Evolutionary conservation across 805 yeast species (phyloP), one percentile per base, ranked within the genome.

Genomic region (Lachancea kluyveri): DNA sequence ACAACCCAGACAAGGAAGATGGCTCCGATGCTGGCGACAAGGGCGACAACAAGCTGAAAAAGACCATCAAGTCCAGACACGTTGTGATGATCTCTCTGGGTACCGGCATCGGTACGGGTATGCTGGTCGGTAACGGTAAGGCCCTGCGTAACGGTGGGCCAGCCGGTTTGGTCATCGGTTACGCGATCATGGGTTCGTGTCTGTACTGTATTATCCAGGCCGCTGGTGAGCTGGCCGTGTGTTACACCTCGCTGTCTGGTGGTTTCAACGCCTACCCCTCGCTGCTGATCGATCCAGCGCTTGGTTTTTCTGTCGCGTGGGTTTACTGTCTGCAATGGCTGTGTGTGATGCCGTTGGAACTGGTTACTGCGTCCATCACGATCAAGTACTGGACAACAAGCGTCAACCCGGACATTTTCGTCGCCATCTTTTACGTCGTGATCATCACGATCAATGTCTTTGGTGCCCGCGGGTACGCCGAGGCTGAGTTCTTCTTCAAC

Each of bases 31-130:
- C n/a, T n/a, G n/a, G n/a, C n/a, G n/a, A n/a, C n/a, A n/a, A n/a
- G n/a, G n/a, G n/a, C n/a, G n/a, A 33, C 37, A 33, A 33, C 29
- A 16, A 30, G 9, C 40, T 60, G 35, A 54, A 58, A 24, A 60
- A 62, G 36, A 50, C 59, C 32, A 28, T 50, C 42, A 46, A 52
- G 24, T 51, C 59, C 18, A 52, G 72, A 29, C 87, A 79, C 42
- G 72, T 78, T 39, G 70, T 75, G 39, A 74, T 82, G 75, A 79
- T 84, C 48, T 86, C 94, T 22, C 66, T 85, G 36, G 92, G 90
- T 37, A 88, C 92, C 34, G 79, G 90, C 31, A 79, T 84, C 40
- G 95, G 95, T 50, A 79, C 92, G 5, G 85, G 84, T 47, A 59
- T 77, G 31, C 60, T 70, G 40, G 75, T 75, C 33, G 80, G 79